phyloP scores from a whole-genome alignment of 1,284 basidiomycete species.

The Tilletiaria anomala region DNA sequence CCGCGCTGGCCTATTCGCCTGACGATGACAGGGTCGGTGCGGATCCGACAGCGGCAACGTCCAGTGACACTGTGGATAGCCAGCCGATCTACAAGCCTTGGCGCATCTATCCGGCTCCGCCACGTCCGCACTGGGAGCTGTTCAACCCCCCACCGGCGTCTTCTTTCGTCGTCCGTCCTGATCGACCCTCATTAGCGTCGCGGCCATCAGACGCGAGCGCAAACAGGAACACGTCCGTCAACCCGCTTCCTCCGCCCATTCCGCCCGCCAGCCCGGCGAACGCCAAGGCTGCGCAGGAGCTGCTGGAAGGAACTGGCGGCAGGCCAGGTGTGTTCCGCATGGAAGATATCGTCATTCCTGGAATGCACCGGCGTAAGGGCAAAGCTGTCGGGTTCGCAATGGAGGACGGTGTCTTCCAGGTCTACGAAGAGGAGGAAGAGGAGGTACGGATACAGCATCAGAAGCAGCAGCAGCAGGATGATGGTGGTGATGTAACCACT shows the following conservation, averaged over 20 bases:
- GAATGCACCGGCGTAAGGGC: conserved; percentile 12
- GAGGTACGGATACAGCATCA: neutral
- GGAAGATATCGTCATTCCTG: conserved; percentile 18
- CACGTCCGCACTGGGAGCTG: conserved; percentile 37
- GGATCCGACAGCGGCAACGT: neutral
- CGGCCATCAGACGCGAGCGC: too few relatives aligned
- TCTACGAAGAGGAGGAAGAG: conserved; percentile 13
- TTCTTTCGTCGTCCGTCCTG: conserved; percentile 24
- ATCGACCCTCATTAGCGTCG: too few relatives aligned
- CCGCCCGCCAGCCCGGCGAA: conserved; percentile 36
- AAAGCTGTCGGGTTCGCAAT: conserved; percentile 16
- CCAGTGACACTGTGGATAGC: conserved; percentile 35
- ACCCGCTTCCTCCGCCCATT: conserved; percentile 25
- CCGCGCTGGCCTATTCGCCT: neutral
- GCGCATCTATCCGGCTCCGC: conserved; percentile 36
- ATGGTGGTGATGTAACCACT: neutral
- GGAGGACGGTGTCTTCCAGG: conserved; percentile 34
- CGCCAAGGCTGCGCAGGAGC: conserved; percentile 28
- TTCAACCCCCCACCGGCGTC: conserved; percentile 35
- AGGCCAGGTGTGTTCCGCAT: conserved; percentile 30
- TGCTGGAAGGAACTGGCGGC: conserved; percentile 34
- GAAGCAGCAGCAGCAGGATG: neutral
- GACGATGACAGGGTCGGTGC: neutral
- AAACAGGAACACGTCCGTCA: conserved; percentile 20
- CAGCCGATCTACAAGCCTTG: conserved; percentile 22